Evolutionary conservation across 768 basidiomycete species (phyloP), one percentile per base, ranked within the genome.

Genomic region (Porpolomopsis calyptriformis): DNA sequence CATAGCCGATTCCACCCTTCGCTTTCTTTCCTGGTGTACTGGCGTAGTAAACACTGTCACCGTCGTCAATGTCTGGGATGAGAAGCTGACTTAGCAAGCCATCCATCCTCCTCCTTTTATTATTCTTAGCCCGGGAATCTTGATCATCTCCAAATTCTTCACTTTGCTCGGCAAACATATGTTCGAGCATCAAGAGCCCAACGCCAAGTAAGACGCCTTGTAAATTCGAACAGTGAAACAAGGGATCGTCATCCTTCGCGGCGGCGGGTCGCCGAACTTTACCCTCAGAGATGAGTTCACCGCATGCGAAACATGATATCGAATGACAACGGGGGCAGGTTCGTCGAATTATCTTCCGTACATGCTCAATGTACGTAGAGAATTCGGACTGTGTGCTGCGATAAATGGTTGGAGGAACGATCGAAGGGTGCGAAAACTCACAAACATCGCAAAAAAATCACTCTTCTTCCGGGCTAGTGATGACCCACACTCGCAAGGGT

Each of bases 141-240:
- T 57, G 55, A 42, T 42, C 50, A 31, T 66, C 64, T 14, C 54
- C 25, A 18, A 59, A 49, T 24, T 69, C 68, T 46, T 67, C 64
- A 26, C 53, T 64, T 43, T 80, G 77, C 33, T 82, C 77, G 27
- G 70, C 60, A 57, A 82, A 93, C 27, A 73, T 63, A 45, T 77
- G 71, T 61, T 94, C 89, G 35, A 94, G 72, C 78, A 89, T 89
- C 27, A 78, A 78, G 36, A 94, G 73, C 7, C 93, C 92, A 31
- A 94, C 73, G n/a, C 92, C 93, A 4, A 97, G 69, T 52, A 96
- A 80, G 11, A 88, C 77, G 31, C 92, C 93, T 64, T 96, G 85
- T 27, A 94, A 60, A 57, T 88, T 85, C 4, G 87, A 74, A 62
- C 92, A 96, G 64, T 96, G 92, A 58, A 93, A 88, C 48, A 94